Conservation (phyloP, 192 early-diverging fungal species). For the Umbelopsis isabellina region DNA sequence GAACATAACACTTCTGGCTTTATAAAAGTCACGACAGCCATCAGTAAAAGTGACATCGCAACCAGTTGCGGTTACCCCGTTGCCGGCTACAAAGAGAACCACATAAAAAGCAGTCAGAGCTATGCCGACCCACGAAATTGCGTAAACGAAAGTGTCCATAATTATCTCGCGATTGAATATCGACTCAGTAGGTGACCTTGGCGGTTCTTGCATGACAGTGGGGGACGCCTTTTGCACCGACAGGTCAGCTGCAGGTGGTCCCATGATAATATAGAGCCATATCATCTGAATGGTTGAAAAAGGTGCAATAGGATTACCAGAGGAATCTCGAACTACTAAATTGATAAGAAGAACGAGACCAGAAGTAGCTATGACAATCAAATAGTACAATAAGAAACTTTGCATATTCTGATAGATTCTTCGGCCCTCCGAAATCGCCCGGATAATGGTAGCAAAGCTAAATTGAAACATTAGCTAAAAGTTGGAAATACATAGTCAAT, state of each 20-base stretch:
- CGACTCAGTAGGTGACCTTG: slow-evolving; percentile 62
- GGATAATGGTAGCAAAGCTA: slow-evolving; percentile 77
- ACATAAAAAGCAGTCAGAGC: slow-evolving; percentile 65
- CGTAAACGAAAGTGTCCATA: slow-evolving; percentile 69
- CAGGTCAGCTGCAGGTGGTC: slow-evolving; percentile 76
- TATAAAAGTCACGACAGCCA: slow-evolving; percentile 63
- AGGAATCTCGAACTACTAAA: slow-evolving; percentile 64
- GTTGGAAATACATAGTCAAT: no score
- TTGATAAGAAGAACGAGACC: slow-evolving; percentile 69
- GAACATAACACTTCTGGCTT: slow-evolving; percentile 59
- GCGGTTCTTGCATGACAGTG: slow-evolving; percentile 76
- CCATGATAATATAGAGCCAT: slow-evolving; percentile 74
- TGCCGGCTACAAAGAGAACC: slow-evolving; percentile 59
- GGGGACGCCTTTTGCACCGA: slow-evolving; percentile 67
- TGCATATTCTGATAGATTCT: slow-evolving; percentile 81
- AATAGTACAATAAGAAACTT: slow-evolving; percentile 67
- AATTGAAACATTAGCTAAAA: no score
- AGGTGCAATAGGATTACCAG: slow-evolving; percentile 64
- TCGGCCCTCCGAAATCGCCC: slow-evolving; percentile 78
- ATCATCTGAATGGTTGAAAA: slow-evolving; percentile 79
- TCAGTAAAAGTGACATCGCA: slow-evolving; percentile 51
- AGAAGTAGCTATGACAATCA: slow-evolving; percentile 49
- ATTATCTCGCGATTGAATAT: slow-evolving; percentile 73
- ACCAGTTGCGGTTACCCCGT: slow-evolving; percentile 55
- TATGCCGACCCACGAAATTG: slow-evolving; percentile 41